Evolutionary conservation across 2,329 filamentous ascomycete genomes (phyloP).

Genomic region (Epichloe gansuensis): DNA sequence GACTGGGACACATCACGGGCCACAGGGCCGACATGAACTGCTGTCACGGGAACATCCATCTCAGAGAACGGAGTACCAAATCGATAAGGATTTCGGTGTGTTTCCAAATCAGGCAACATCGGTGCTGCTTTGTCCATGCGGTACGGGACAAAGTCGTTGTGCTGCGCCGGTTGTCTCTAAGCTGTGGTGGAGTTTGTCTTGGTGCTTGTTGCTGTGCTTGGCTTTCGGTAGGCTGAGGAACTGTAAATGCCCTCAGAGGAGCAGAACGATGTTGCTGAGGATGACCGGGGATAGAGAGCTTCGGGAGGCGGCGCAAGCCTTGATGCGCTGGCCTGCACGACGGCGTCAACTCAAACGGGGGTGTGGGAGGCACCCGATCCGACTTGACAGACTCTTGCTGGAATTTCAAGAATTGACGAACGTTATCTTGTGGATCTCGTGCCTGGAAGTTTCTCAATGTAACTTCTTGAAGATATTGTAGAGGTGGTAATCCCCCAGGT

Average conservation of each 20-base stretch:
- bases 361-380: conserved; percentile 52
- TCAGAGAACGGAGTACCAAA: conserved; percentile 83
- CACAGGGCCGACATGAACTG: conserved; percentile 57
- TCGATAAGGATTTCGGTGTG: conserved; percentile 51
- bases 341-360: conserved; percentile 54
- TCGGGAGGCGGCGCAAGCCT: conserved; percentile 46
- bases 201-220: conserved; percentile 14
- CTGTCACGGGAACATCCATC: conserved; percentile 74
- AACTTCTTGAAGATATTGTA: conserved; percentile 61
- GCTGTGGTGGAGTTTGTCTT: conserved; percentile 14
- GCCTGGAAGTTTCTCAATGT: conserved; percentile 55
- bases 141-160: conserved; percentile 32
- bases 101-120: conserved; percentile 42
- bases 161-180: conserved; percentile 9
- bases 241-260: conserved; percentile 15
- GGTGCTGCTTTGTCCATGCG: conserved; percentile 39
- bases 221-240: conserved; percentile 14
- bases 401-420: conserved; percentile 80
- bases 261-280: conserved; percentile 16
- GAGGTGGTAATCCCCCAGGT: conserved; percentile 46
- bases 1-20: conserved; percentile 75
- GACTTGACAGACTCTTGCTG: conserved; percentile 45
- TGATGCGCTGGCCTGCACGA: conserved; percentile 34
- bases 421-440: conserved; percentile 81
- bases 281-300: conserved; percentile 43